Conservation (phyloP, 164 flowering plant species). For the Santalum album region DNA sequence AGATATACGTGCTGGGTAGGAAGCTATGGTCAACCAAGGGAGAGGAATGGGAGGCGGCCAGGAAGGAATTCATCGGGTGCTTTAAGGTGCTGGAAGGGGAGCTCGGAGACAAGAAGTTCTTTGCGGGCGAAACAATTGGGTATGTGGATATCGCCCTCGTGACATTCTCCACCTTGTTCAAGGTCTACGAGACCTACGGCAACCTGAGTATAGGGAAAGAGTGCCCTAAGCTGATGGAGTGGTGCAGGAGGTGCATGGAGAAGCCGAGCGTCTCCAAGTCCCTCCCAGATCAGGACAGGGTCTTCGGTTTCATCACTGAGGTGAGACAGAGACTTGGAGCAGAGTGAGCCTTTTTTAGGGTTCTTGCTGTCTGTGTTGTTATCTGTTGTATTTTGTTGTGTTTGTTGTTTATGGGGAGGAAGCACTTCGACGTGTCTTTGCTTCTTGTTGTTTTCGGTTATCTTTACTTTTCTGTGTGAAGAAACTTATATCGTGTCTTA, state of each 20-base stretch:
- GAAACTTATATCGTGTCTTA: too few relatives aligned
- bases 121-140: constrained; percentile 12
- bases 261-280: constrained; percentile 11
- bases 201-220: constrained; percentile 15
- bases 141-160: constrained; percentile 8
- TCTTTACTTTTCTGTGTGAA: too few relatives aligned
- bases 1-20: constrained; percentile 7
- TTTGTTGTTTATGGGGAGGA: too few relatives aligned
- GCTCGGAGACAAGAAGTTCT: constrained; percentile 11
- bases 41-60: constrained; percentile 16
- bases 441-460: too few relatives aligned
- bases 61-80: constrained; percentile 7
- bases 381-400: too few relatives aligned
- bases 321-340: neutral
- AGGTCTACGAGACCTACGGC: constrained; percentile 5
- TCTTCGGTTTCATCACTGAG: neutral
- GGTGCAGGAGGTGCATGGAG: constrained; percentile 16
- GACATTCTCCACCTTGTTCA: constrained; percentile 10
- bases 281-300: constrained; percentile 11
- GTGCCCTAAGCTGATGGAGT: constrained; percentile 12
- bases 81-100: constrained; percentile 12
- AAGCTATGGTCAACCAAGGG: constrained; percentile 12
- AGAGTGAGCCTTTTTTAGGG: neutral
- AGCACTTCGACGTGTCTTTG: too few relatives aligned
- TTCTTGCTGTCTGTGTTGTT: too few relatives aligned